A percentile compares a stretch with the other conserved stretches of the same genome.
Evolutionary conservation across 352 stramenopile species (phyloP).

Genomic region (Pythium aquatile): DNA sequence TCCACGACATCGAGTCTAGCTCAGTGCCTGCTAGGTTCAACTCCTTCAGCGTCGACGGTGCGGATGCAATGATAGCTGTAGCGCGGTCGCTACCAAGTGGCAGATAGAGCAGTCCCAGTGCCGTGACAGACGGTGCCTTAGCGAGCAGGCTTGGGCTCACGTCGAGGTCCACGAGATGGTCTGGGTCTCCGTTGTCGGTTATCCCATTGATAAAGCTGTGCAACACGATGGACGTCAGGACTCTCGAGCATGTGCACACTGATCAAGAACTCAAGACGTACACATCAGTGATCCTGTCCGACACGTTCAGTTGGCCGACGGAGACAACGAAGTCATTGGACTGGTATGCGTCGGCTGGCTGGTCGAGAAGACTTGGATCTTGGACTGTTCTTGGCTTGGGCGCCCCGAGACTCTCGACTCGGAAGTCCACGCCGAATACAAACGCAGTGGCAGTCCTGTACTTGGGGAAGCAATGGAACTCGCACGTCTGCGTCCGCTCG

Average conservation of each 20-base stretch:
- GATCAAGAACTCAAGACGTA: background rate
- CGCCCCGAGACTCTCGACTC: background rate
- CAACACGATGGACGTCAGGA: background rate
- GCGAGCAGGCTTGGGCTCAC: background rate
- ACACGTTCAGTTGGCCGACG: background rate
- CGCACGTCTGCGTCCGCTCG: background rate
- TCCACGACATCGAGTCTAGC: background rate
- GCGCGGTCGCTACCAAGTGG: background rate
- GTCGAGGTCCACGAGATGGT: background rate
- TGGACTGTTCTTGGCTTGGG: background rate
- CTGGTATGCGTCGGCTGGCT: background rate
- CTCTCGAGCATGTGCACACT: too few relatives aligned
- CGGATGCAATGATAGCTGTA: background rate
- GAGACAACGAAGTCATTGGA: background rate
- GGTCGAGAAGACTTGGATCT: background rate
- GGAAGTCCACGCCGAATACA: background rate
- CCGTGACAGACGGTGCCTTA: background rate
- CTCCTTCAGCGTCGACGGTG: background rate
- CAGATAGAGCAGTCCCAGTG: background rate
- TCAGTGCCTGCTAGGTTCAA: background rate
- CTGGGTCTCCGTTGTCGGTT: background rate
- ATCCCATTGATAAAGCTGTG: background rate
- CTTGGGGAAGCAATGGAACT: constrained; percentile 1
- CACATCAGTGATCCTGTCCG: background rate
- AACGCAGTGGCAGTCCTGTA: background rate